Conservation (phyloP, 1,284 basidiomycete species). For the Sporisorium reilianum region DNA sequence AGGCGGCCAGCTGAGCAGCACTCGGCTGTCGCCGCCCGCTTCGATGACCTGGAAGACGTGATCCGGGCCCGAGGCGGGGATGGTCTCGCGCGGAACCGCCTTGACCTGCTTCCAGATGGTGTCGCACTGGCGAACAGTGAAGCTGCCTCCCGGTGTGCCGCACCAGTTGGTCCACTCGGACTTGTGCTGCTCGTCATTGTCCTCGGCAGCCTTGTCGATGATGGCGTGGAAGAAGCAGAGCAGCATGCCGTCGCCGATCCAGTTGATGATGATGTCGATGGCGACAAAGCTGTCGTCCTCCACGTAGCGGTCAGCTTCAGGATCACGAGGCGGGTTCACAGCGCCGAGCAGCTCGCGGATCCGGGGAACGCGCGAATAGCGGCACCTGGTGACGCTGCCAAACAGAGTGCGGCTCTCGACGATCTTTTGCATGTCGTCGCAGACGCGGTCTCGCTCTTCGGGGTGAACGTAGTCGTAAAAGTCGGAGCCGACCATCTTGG, state of each 20-base stretch:
- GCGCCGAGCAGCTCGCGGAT: slow-evolving; percentile 72
- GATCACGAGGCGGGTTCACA: slow-evolving; percentile 68
- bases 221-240: slow-evolving; percentile 95
- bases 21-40: slow-evolving; percentile 73
- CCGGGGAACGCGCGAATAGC: slow-evolving; percentile 71
- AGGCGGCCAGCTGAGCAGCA: slow-evolving; percentile 89
- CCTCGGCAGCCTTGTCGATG: slow-evolving; percentile 75
- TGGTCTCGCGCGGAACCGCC: slow-evolving; percentile 12
- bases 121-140: slow-evolving; percentile 68
- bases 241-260: slow-evolving; percentile 89
- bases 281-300: slow-evolving; percentile 85
- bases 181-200: slow-evolving; percentile 83
- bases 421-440: slow-evolving; percentile 79
- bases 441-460: slow-evolving; percentile 76
- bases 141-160: slow-evolving; percentile 75
- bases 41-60: slow-evolving; percentile 85
- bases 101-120: slow-evolving; percentile 46
- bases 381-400: slow-evolving; percentile 87
- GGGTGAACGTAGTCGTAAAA: slow-evolving; percentile 90
- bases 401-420: slow-evolving; percentile 84
- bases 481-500: slow-evolving; percentile 78
- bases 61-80: slow-evolving; percentile 55
- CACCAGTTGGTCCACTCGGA: slow-evolving; percentile 95
- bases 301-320: slow-evolving; percentile 77
- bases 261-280: slow-evolving; percentile 92